Conservation (phyloP, 768 basidiomycete species). For the Steccherinum ochraceum region DNA sequence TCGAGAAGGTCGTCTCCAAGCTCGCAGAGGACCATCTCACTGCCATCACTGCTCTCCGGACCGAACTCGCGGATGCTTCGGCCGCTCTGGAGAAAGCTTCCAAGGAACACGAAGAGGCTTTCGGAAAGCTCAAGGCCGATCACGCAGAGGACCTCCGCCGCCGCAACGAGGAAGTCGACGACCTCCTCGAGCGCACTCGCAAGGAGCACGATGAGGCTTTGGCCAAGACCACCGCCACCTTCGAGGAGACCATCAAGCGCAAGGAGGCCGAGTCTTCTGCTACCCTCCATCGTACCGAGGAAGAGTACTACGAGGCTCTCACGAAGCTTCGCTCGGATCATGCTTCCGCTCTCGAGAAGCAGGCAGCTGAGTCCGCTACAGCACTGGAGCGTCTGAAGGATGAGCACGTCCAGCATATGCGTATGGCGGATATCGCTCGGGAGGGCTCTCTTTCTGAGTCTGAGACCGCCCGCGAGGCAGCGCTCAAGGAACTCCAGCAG, state of each 20-base stretch:
- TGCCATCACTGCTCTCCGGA: conserved; percentile 11
- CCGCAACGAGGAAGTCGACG: conserved; percentile 49
- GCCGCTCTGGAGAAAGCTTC: conserved; percentile 29
- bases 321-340: conserved; percentile 74
- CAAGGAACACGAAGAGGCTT: conserved; percentile 52
- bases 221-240: conserved; percentile 42
- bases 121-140: conserved; percentile 44
- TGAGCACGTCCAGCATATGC: conserved; percentile 69
- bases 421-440: conserved; percentile 68
- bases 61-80: conserved; percentile 25
- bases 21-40: conserved; percentile 15
- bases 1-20: conserved; percentile 36
- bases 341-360: conserved; percentile 53
- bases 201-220: conserved; percentile 51
- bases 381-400: conserved; percentile 65
- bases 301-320: conserved; percentile 76
- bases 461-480: conserved; percentile 55
- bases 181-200: conserved; percentile 40
- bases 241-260: conserved; percentile 49
- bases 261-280: conserved; percentile 55
- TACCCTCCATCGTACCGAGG: conserved; percentile 62
- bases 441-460: conserved; percentile 73
- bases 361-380: conserved; percentile 52
- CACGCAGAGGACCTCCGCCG: conserved; percentile 38
- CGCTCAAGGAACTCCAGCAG: conserved; percentile 62